Conservation (phyloP, 805 yeast genomes). For the Kuraishia cidri region DNA sequence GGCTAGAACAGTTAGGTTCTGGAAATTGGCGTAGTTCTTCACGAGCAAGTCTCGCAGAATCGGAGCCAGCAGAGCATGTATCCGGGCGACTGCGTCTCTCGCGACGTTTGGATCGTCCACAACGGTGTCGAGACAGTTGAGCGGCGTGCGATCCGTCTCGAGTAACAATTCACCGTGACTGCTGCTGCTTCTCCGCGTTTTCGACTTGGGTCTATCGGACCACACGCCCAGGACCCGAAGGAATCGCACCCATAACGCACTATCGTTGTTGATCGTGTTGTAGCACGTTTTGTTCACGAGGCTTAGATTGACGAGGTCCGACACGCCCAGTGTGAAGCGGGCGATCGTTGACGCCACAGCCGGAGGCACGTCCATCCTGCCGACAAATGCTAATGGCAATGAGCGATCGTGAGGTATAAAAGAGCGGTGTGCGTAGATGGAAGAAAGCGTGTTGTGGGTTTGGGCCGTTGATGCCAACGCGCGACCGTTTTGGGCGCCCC, state of each 20-base stretch:
- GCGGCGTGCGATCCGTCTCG: too few relatives aligned
- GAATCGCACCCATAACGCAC: neutral
- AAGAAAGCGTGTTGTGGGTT: too few relatives aligned
- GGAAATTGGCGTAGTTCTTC: slow-evolving; percentile 22
- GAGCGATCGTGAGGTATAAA: too few relatives aligned
- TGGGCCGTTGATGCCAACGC: too few relatives aligned
- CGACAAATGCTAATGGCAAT: too few relatives aligned
- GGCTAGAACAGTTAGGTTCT: slow-evolving; percentile 17
- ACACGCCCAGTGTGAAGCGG: neutral
- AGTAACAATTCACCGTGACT: too few relatives aligned
- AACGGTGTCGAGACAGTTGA: slow-evolving; percentile 1
- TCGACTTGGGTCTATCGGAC: neutral
- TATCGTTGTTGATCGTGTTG: neutral
- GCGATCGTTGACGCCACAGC: neutral
- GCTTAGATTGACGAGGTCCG: neutral
- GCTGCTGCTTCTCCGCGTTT: neutral
- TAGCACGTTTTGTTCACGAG: neutral
- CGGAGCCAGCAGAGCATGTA: slow-evolving; percentile 19
- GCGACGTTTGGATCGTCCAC: slow-evolving; percentile 1
- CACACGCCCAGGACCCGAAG: neutral
- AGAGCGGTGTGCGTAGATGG: too few relatives aligned
- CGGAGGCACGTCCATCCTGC: neutral
- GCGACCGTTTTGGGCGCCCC: too few relatives aligned
- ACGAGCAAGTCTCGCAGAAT: slow-evolving; percentile 18
- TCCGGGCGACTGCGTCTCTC: slow-evolving; percentile 10